Conservation (phyloP, 177 flowering plant genomes). For the Vitis hybrid region DNA sequence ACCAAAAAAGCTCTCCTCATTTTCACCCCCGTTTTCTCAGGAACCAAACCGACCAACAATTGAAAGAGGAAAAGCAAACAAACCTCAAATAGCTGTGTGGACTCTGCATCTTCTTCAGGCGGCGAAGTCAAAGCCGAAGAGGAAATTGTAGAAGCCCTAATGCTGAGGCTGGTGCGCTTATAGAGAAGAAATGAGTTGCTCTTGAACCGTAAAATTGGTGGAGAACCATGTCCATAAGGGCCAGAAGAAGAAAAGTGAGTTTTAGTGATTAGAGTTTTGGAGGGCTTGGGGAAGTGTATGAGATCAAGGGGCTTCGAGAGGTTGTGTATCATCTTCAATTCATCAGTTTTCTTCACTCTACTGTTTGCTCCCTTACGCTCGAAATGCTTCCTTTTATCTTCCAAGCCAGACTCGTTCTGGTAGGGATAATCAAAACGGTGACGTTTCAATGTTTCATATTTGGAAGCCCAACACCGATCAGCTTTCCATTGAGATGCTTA, state of each 20-base stretch:
- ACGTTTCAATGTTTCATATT: too few species aligned
- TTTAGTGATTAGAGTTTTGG: slow-evolving; percentile 17
- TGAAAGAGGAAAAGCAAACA: background rate
- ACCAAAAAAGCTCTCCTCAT: background rate
- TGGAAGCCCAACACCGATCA: too few species aligned
- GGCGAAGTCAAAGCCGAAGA: slow-evolving; percentile 14
- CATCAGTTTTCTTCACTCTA: background rate
- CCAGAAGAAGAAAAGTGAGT: slow-evolving; percentile 1
- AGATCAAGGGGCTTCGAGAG: slow-evolving; percentile 9
- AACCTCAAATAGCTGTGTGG: slow-evolving; percentile 46
- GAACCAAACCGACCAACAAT: background rate
- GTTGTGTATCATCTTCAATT: slow-evolving; percentile 14
- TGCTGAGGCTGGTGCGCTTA: slow-evolving; percentile 5
- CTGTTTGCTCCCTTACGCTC: background rate
- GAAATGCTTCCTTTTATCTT: background rate
- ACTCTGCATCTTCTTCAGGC: slow-evolving; percentile 32
- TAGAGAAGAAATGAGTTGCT: background rate
- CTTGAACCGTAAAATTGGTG: slow-evolving; percentile 4
- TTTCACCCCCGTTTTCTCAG: background rate
- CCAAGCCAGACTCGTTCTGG: too few species aligned
- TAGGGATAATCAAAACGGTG: too few species aligned
- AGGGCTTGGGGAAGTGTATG: slow-evolving; percentile 14
- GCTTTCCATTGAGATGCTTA: too few species aligned
- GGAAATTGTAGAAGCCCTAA: slow-evolving; percentile 17
- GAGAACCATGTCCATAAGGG: background rate